phyloP scores from a whole-genome alignment of 129 eudicot species.

The Daucus carota region DH1_v3.0 NC_030388.2:24235501-24236000 shows the following conservation, averaged over 20 bases:
- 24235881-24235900: too few species aligned
- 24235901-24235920: too few species aligned
- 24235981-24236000: too few species aligned
- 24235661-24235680: conserved; percentile 44
- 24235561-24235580: conserved; percentile 40
- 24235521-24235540: too few species aligned
- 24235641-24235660: conserved; percentile 42
- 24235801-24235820: neutral
- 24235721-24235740: conserved; percentile 38
- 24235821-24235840: neutral
- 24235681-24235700: conserved; percentile 38
- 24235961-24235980: too few species aligned
- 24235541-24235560: neutral
- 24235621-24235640: conserved; percentile 30
- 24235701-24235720: conserved; percentile 5
- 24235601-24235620: conserved; percentile 52
- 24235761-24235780: conserved; percentile 35
- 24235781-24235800: conserved; percentile 14
- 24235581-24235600: conserved; percentile 55
- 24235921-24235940: too few species aligned
- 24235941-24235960: too few species aligned
- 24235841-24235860: neutral
- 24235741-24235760: conserved; percentile 32
- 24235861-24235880: too few species aligned
- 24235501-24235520: too few species aligned